A percentile compares a stretch with the other conserved stretches of the same genome.
Evolutionary conservation across 176 grass and related monocot species (phyloP).

Genomic region (Aegilops speltoides): DNA sequence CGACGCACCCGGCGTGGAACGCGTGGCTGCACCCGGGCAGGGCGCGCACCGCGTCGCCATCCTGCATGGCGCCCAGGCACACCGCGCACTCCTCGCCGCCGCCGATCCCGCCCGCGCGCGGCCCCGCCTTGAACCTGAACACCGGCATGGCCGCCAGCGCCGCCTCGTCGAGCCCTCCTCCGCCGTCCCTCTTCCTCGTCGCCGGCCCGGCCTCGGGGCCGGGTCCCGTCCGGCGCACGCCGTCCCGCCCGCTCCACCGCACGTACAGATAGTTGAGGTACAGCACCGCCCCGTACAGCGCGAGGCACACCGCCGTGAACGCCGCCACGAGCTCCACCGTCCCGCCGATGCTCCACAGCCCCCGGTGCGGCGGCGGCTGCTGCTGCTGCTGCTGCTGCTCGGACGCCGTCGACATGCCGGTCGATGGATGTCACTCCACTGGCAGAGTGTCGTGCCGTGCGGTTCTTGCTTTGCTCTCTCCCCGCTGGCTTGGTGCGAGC

Average conservation of each 20-base stretch:
- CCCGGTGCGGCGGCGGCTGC: neutral
- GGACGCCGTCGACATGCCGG: slow-evolving; percentile 12
- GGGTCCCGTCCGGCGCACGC: slow-evolving; percentile 32
- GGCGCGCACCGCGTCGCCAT: slow-evolving; percentile 54
- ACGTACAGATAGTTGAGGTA: slow-evolving; percentile 64
- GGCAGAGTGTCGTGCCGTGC: neutral
- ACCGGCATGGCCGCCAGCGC: slow-evolving; percentile 48
- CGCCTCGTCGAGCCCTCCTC: slow-evolving; percentile 39
- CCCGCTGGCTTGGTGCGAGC: neutral
- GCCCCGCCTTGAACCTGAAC: slow-evolving; percentile 29
- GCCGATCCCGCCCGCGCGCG: neutral
- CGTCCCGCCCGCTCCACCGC: slow-evolving; percentile 48
- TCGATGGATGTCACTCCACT: neutral
- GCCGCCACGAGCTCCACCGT: slow-evolving; percentile 59
- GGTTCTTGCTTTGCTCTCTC: neutral
- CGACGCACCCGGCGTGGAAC: slow-evolving; percentile 55
- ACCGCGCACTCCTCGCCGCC: slow-evolving; percentile 40
- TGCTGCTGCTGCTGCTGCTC: too few relatives aligned
- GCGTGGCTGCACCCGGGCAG: slow-evolving; percentile 55
- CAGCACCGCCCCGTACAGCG: slow-evolving; percentile 47
- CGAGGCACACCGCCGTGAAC: slow-evolving; percentile 61
- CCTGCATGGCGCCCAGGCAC: slow-evolving; percentile 60
- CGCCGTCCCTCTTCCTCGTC: slow-evolving; percentile 9
- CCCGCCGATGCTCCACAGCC: slow-evolving; percentile 7
- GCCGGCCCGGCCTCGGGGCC: neutral